Percentiles rank a stretch among this genome's conserved stretches.
These are phyloP conservation scores for Bryum argenteum DNA, from an alignment of 225 moss, liverwort and hornwort species.

Conservation along the genomic window DNA sequence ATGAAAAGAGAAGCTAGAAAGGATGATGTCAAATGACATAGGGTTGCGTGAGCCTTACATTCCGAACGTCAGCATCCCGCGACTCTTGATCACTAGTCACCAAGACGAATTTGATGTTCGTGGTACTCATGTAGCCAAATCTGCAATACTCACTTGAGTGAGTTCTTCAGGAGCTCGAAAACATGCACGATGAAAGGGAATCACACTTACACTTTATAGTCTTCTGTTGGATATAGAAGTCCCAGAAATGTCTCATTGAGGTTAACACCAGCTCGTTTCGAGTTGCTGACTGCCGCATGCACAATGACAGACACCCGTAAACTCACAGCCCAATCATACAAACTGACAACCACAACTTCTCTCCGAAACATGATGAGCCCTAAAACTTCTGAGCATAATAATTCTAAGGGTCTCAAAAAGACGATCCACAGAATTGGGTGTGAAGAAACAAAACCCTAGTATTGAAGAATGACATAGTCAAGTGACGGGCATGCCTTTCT, in stretches of 20 bases:
- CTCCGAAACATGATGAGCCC: no score
- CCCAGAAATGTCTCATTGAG: slow-evolving; percentile 60
- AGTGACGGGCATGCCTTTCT: slow-evolving; percentile 37
- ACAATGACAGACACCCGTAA: not conserved
- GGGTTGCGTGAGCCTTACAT: slow-evolving; percentile 47
- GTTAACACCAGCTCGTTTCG: slow-evolving; percentile 49
- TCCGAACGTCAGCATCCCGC: slow-evolving; percentile 69
- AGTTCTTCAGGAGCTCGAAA: not conserved
- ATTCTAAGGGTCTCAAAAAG: no score
- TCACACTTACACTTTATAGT: slow-evolving; percentile 56
- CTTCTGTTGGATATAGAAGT: slow-evolving; percentile 64
- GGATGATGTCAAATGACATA: not conserved
- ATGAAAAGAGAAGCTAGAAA: not conserved
- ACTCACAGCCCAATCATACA: not conserved
- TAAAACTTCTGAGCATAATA: no score
- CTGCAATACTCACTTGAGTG: slow-evolving; percentile 28
- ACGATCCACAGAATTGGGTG: no score
- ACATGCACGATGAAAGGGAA: slow-evolving; percentile 4
- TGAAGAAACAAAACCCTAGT: no score
- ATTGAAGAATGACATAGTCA: not conserved
- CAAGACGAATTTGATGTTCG: slow-evolving; percentile 67
- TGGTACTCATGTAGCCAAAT: slow-evolving; percentile 70
- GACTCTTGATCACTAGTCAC: slow-evolving; percentile 70
- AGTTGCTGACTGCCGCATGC: slow-evolving; percentile 43
- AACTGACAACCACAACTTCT: not conserved